A percentile compares a stretch with the other conserved stretches of the same genome.
Evolutionary conservation across 2,329 filamentous ascomycete genomes (phyloP).

Genomic region (Hymenoscyphus fructigenus): DNA sequence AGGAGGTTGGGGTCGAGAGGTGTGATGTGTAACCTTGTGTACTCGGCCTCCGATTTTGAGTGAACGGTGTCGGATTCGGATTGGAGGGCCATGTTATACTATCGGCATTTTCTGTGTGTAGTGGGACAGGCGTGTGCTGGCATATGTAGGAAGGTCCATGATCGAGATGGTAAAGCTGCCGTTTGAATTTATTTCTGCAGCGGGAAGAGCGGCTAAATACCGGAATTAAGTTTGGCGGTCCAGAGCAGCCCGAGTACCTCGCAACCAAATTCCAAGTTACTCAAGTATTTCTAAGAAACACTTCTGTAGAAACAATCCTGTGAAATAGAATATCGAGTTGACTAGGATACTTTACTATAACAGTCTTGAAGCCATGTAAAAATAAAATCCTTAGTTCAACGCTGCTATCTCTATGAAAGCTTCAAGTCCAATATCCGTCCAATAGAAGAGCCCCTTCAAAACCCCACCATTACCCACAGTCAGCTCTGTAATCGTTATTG

Average conservation of each 20-base stretch:
- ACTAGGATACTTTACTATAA: too few relatives aligned
- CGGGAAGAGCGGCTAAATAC: background rate
- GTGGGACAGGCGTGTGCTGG: background rate
- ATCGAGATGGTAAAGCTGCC: background rate
- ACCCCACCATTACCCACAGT: background rate
- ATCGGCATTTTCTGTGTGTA: background rate
- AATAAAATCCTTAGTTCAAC: too few relatives aligned
- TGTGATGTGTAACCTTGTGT: constrained; percentile 76
- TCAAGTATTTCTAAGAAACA: too few relatives aligned
- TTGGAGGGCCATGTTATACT: constrained; percentile 8
- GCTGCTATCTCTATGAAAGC: too few relatives aligned
- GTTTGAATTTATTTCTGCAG: background rate
- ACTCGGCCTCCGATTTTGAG: constrained; percentile 22
- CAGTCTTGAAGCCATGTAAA: too few relatives aligned
- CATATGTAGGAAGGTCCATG: background rate
- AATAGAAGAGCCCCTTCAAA: too few relatives aligned
- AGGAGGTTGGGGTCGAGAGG: constrained; percentile 78
- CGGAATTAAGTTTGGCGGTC: background rate
- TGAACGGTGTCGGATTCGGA: background rate
- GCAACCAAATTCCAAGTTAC: too few relatives aligned
- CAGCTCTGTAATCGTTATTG: too few relatives aligned
- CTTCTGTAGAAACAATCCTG: too few relatives aligned
- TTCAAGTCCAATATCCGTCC: too few relatives aligned
- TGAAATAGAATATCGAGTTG: too few relatives aligned
- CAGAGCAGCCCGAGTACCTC: too few relatives aligned